Percentiles rank a stretch among this genome's conserved stretches.
These are phyloP conservation scores for Lactarius deliciosus DNA, from an alignment of 768 basidiomycete species.

Conservation along the genomic window DNA sequence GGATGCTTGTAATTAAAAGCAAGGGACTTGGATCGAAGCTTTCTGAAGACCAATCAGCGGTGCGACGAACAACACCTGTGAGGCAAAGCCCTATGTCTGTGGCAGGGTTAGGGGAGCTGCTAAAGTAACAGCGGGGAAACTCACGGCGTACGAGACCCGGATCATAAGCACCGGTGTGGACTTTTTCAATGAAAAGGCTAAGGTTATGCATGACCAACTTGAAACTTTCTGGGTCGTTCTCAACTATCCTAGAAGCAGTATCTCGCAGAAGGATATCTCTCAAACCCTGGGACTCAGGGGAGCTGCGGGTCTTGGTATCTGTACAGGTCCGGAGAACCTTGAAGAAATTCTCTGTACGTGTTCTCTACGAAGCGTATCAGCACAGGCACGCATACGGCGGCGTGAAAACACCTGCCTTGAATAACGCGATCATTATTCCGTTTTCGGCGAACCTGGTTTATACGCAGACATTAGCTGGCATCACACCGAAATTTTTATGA, in stretches of 20 bases:
- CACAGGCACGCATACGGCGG: neutral
- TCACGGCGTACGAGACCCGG: slow-evolving; percentile 56
- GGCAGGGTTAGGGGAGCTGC: neutral
- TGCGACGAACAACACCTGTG: slow-evolving; percentile 51
- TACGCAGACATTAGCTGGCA: slow-evolving; percentile 13
- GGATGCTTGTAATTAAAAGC: slow-evolving; percentile 47
- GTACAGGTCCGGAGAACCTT: slow-evolving; percentile 22
- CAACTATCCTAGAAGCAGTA: slow-evolving; percentile 46
- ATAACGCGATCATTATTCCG: slow-evolving; percentile 56
- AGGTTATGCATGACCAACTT: slow-evolving; percentile 60
- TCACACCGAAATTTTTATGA: slow-evolving; percentile 23
- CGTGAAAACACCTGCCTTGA: slow-evolving; percentile 47
- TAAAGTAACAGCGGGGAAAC: neutral
- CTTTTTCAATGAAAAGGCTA: slow-evolving; percentile 53
- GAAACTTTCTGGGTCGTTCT: slow-evolving; percentile 48
- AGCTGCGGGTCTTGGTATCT: slow-evolving; percentile 6
- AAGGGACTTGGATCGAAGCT: slow-evolving; percentile 57
- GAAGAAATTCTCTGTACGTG: slow-evolving; percentile 15
- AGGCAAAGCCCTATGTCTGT: slow-evolving; percentile 60
- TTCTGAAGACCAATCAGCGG: slow-evolving; percentile 52
- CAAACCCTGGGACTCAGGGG: slow-evolving; percentile 30
- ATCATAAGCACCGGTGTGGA: slow-evolving; percentile 55
- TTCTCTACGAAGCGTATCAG: slow-evolving; percentile 19
- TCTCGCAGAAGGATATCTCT: slow-evolving; percentile 42
- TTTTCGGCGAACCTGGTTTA: slow-evolving; percentile 53